phyloP scores from a whole-genome alignment of 2,329 filamentous ascomycete species.

The Hypoxylon sp. region DNA sequence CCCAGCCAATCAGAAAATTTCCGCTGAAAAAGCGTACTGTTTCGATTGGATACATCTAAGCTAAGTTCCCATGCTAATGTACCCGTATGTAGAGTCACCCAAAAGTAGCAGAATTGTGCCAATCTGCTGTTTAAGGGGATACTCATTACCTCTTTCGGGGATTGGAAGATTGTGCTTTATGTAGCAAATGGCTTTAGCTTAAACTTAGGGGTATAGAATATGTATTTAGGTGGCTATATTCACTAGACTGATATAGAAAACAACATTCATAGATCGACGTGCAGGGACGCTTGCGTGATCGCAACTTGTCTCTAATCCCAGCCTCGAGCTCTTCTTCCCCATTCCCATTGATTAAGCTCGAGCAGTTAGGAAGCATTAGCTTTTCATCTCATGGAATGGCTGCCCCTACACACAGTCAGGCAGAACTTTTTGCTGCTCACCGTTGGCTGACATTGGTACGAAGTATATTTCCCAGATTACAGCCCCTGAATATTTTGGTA shows the following conservation, averaged over 20 bases:
- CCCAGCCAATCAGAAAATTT: too few relatives aligned
- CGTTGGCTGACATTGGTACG: slow-evolving; percentile 26
- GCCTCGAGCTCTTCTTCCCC: slow-evolving; percentile 2
- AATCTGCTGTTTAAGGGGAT: too few relatives aligned
- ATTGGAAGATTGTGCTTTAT: too few relatives aligned
- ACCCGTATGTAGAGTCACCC: too few relatives aligned
- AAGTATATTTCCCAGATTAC: slow-evolving; percentile 11
- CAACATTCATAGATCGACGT: slow-evolving; percentile 21
- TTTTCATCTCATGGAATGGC: slow-evolving; percentile 12
- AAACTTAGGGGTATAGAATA: background rate
- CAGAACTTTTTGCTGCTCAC: too few relatives aligned
- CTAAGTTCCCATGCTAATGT: too few relatives aligned
- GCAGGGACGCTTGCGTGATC: slow-evolving; percentile 41
- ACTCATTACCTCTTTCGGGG: too few relatives aligned
- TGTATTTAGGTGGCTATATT: background rate
- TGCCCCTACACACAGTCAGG: slow-evolving; percentile 19
- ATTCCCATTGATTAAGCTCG: background rate
- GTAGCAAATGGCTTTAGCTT: background rate
- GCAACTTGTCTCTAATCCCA: slow-evolving; percentile 20
- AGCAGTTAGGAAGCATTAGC: background rate
- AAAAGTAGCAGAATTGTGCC: too few relatives aligned
- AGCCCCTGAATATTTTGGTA: background rate
- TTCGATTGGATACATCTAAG: too few relatives aligned
- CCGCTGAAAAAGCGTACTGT: too few relatives aligned
- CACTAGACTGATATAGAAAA: slow-evolving; percentile 10